Base-by-base conservation (phyloP, 176 grass and related monocot genomes). In the Phyllostachys edulis region DNA sequence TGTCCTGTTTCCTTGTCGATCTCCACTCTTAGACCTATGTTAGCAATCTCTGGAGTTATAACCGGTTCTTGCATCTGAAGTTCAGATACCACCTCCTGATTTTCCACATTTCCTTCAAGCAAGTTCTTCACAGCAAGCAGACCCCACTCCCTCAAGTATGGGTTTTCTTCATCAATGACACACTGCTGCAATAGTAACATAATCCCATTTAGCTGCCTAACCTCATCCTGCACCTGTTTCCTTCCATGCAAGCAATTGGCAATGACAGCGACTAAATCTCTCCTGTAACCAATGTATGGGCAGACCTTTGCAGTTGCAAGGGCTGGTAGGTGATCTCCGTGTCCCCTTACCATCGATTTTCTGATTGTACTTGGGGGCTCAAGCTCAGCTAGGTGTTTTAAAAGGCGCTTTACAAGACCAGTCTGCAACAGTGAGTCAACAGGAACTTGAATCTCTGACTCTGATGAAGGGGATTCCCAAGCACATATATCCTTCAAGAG, bases 81-180 rank as follows among this genome's bases (percentile, higher is more conserved):
- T 76, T 92, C 80, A 62, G 91, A 88, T 76, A 98, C 80, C 70
- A 89, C 89, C 76, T 83, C 68, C 60, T 93, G 83, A 83, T 98
- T 98, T 84, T 94, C 93, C 73, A 63, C 83, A 83, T 98, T 98
- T 69, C 66, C 93, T 78, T 94, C 96, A 54, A 98, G 81, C 87
- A 98, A 89, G 80, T 98, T 87, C 73, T 87, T 95, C 21, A 98
- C 78, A 27, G 89, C 87, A 51, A 95, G 63, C 67, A 98, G 69
- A 45, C 89, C 96, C 96, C 93, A 98, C 73, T 98, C 96, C 85
- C 93, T 92, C 78, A 96, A 75, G 67, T 88, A 98, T 59, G 91
- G 91, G 60, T 96, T 98, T 34, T 93, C 93, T 77, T 98, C 93
- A 75, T 98, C 93, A 38, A 98, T 18, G 67, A 98, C 89, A 57